Conservation (phyloP, 2,329 filamentous ascomycete genomes). For the Neonectria sp. region DNA sequence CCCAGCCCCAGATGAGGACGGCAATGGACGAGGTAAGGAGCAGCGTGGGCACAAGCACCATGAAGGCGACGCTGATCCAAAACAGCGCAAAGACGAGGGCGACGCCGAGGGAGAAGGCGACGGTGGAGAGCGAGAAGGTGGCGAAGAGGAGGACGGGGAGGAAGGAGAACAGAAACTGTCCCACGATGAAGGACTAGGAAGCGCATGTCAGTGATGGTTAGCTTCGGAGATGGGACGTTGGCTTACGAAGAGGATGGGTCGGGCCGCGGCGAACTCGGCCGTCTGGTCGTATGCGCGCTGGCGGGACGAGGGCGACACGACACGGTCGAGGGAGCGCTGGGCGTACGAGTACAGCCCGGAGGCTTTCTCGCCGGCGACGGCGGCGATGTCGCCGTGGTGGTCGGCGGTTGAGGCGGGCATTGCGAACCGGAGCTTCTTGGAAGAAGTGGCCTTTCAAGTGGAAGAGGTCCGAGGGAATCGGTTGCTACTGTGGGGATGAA, state of each 20-base stretch:
- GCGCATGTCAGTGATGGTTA: neutral
- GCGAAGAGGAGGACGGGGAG: conserved; percentile 79
- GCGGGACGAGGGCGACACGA: conserved; percentile 74
- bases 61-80: conserved; percentile 76
- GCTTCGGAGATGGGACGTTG: neutral
- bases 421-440: neutral
- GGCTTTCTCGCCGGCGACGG: conserved; percentile 52
- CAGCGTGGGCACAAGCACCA: conserved; percentile 78
- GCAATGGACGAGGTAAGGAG: conserved; percentile 76
- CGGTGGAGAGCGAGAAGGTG: conserved; percentile 74
- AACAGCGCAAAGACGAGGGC: conserved; percentile 78
- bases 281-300: conserved; percentile 68
- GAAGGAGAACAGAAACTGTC: conserved; percentile 76
- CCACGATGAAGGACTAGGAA: conserved; percentile 75
- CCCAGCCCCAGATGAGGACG: conserved; percentile 78
- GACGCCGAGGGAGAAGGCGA: conserved; percentile 73
- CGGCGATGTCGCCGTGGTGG: conserved; percentile 43
- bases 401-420: conserved; percentile 12
- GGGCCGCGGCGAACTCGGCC: conserved; percentile 70
- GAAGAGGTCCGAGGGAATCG: neutral
- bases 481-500: neutral
- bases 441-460: neutral
- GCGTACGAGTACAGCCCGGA: conserved; percentile 57
- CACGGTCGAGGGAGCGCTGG: conserved; percentile 62
- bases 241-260: conserved; percentile 80